Evolutionary conservation across 768 basidiomycete genomes (phyloP).

Genomic region (Trametes cubensis): DNA sequence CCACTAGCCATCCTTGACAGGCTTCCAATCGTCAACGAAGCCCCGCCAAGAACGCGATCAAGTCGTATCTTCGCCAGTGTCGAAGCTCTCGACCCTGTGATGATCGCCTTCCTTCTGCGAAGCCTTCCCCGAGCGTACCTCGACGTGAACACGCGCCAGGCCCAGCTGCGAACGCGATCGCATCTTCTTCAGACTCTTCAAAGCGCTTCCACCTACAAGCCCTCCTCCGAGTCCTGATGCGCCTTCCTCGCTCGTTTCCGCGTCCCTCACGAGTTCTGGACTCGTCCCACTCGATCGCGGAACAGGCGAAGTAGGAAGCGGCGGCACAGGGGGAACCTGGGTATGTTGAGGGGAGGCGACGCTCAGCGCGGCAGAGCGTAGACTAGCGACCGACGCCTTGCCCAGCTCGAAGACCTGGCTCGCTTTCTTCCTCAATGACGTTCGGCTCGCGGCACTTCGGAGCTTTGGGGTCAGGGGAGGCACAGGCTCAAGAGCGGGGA

Average conservation of each 20-base stretch:
- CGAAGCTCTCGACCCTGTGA: background rate
- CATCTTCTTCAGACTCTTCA: slow-evolving; percentile 20
- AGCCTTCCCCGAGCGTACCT: slow-evolving; percentile 3
- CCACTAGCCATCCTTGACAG: background rate
- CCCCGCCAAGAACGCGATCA: background rate
- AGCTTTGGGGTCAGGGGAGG: slow-evolving; percentile 10
- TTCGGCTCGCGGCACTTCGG: slow-evolving; percentile 8
- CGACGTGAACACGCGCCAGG: slow-evolving; percentile 5
- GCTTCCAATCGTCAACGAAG: background rate
- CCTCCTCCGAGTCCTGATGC: background rate
- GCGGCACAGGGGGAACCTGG: background rate
- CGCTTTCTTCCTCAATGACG: slow-evolving; percentile 21
- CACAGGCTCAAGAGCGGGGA: slow-evolving; percentile 19
- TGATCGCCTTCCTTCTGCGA: background rate
- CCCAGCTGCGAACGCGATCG: slow-evolving; percentile 15
- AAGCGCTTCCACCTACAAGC: background rate
- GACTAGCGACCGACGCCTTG: slow-evolving; percentile 17
- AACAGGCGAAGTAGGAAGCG: background rate
- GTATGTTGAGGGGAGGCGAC: background rate
- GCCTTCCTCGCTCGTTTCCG: background rate
- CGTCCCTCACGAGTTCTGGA: background rate
- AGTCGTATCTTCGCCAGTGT: background rate
- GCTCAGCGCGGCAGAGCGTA: slow-evolving; percentile 14
- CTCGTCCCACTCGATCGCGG: background rate
- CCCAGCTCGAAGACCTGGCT: slow-evolving; percentile 24